Evolutionary conservation across 352 stramenopile species (phyloP).

Genomic region (Globisporangium iwayamae): DNA sequence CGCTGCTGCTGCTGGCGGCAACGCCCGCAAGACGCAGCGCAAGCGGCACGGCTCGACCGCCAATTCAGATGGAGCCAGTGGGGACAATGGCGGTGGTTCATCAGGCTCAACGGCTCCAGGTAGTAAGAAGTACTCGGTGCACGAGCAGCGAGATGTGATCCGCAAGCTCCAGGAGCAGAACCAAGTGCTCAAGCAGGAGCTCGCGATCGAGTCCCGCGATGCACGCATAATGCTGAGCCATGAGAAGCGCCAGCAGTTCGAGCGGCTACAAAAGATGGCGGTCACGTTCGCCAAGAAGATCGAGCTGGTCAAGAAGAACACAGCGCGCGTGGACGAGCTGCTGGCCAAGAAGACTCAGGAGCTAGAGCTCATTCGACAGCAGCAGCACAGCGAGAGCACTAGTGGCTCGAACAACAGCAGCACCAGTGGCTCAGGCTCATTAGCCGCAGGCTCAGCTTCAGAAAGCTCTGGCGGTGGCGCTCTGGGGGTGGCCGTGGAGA

Average conservation of each 20-base stretch:
- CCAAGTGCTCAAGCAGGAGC: slow-evolving; percentile 69
- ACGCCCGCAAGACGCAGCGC: slow-evolving; percentile 4
- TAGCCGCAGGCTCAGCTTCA: not conserved
- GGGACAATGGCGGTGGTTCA: not conserved
- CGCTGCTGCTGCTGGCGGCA: not conserved
- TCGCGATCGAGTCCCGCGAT: slow-evolving; percentile 65
- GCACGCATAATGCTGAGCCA: slow-evolving; percentile 43
- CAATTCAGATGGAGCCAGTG: not conserved
- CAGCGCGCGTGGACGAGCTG: slow-evolving; percentile 46
- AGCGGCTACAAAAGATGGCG: slow-evolving; percentile 52
- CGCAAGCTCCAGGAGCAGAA: slow-evolving; percentile 70
- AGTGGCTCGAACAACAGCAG: not conserved
- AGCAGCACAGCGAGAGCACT: slow-evolving; percentile 20
- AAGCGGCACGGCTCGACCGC: slow-evolving; percentile 8
- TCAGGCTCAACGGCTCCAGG: slow-evolving; percentile 4
- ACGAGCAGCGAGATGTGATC: slow-evolving; percentile 69
- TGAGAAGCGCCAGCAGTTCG: slow-evolving; percentile 54
- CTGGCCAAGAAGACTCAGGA: slow-evolving; percentile 45
- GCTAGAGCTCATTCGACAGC: slow-evolving; percentile 37
- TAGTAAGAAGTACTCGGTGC: slow-evolving; percentile 46
- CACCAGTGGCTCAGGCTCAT: slow-evolving; percentile 4
- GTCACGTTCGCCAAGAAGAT: slow-evolving; percentile 49
- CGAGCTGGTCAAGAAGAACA: slow-evolving; percentile 31
- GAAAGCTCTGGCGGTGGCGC: slow-evolving; percentile 8
- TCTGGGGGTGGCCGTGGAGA: slow-evolving; percentile 21